Evolutionary conservation across 2,329 filamentous ascomycete species (phyloP), one percentile per base, ranked within the genome.

Genomic region (Talaromyces rugulosus): DNA sequence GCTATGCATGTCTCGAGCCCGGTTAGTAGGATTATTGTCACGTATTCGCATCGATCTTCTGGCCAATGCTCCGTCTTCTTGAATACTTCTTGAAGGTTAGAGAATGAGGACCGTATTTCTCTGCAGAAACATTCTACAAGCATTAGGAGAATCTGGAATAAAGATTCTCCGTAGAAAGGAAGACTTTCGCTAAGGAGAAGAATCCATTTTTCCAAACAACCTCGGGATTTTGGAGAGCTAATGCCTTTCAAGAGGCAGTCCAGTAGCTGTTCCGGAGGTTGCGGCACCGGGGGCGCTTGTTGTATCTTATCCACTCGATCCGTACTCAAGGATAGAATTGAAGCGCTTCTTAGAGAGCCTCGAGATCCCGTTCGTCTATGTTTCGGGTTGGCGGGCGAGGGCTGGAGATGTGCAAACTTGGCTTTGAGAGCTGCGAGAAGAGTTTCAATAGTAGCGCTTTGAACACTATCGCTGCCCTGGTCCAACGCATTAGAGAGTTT

Each of bases 1-100:
- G 93, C 93, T 62, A 99, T 81, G 28, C 96, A 88, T 69, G 96
- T 92, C 75, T 99, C 95, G 1, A 99, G 82, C 0, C 92, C 95
- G 66, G 96, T 94, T n/a, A 99, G 81, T 1, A 99, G 81, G n/a
- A 89, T 88, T 55, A 96, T 91, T 0, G 74, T 78, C 18, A 74
- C 72, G 64, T 77, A 75, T 91, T 92, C 5, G 85, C 91, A 56
- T 79, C 82, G 68, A 75, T 78, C 69, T 64, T 75, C 70, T 5
- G 73, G 66, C 74, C 60, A 79, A 69, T 61, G 72, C 56, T 64
- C 72, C 56, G 58, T 77, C 70, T 66, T 79, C 68, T 74, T 79
- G 77, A 78, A 78, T 18, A 71, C 70, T 34, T 69, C 66, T 67
- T 89, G 87, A 5, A 98, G 81, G 53, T 86, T 85, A 27, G 84